Base-by-base conservation (phyloP, 2,329 filamentous ascomycete genomes). In the Chaetomiaceae sp. region DNA sequence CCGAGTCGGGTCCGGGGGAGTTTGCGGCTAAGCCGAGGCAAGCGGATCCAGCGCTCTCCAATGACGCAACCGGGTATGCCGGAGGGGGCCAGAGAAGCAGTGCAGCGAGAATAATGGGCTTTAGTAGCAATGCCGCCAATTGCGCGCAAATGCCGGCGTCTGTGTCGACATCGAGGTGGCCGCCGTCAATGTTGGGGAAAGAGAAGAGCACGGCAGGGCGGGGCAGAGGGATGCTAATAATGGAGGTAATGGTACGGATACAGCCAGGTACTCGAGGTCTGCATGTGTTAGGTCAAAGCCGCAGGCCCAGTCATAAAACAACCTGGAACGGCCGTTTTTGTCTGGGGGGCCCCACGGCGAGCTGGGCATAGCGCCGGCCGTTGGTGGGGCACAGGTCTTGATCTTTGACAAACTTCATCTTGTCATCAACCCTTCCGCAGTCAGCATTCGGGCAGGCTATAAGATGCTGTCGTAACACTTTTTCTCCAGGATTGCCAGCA, bases 21-120 rank as follows among this genome's bases (percentile, higher is more conserved):
- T 38, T 47, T 34, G 23, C 36, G 25, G 46, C 53, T 54, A 56
- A 59, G 53, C 61, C 61, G 61, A 62, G 61, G 61, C 58, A 60
- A 58, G 56, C 58, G 57, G 61, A 58, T 49, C 53, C 45, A 49
- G 45, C 32, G 34, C 41, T 16, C 44, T 45, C 47, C 56, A 59
- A 62, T 62, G 61, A 62, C 61, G 61, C 61, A 61, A 53, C 42
- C 29, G 53, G 57, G 32, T 27, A 48, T 44, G 16, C 42, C 21
- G 44, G 29, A 14, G 38, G 3, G 40, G 3, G n/a, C 40, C 29
- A 44, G 21, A 18, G 18, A 48, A 27, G 14, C 13, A 16, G n/a
- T 29, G 18, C 20, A 42, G 20, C 34, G 11, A 23, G 9, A 20
- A 36, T n/a, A n/a, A n/a, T n/a, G 23, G 32, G 27, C 11, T 25